Conservation (phyloP, 2,329 filamentous ascomycete species). For the Aspergillus nomiae region DNA sequence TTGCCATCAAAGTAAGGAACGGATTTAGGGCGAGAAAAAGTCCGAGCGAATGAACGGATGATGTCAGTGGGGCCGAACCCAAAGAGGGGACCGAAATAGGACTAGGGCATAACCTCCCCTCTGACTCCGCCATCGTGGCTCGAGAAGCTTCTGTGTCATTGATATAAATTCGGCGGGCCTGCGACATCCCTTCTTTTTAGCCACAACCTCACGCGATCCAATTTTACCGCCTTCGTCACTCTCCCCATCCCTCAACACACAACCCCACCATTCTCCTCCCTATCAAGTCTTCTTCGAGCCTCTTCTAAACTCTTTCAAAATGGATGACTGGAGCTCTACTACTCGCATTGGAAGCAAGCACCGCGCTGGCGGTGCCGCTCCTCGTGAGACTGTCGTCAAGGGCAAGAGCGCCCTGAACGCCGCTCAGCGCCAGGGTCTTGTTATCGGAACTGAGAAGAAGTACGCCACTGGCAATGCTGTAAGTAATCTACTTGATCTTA, state of each 20-base stretch:
- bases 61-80: slow-evolving; percentile 20
- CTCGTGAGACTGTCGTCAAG: slow-evolving; percentile 85
- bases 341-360: slow-evolving; percentile 94
- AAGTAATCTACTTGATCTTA: slow-evolving; percentile 45
- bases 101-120: slow-evolving; percentile 28
- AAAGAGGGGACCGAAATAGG: slow-evolving; percentile 18
- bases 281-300: not conserved
- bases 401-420: slow-evolving; percentile 86
- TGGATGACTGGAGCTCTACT: slow-evolving; percentile 83
- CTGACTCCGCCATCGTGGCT: slow-evolving; percentile 29
- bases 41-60: slow-evolving; percentile 7
- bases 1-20: too few species aligned
- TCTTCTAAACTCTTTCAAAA: slow-evolving; percentile 32
- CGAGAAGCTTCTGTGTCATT: slow-evolving; percentile 44
- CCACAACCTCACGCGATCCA: slow-evolving; percentile 33
- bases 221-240: slow-evolving; percentile 20
- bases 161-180: slow-evolving; percentile 36
- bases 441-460: slow-evolving; percentile 93
- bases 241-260: slow-evolving; percentile 9
- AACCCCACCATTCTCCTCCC: slow-evolving; percentile 1
- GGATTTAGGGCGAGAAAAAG: not conserved
- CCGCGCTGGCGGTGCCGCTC: slow-evolving; percentile 60
- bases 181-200: slow-evolving; percentile 25
- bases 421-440: slow-evolving; percentile 74
- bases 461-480: slow-evolving; percentile 75